Conservation (phyloP, 129 eudicot genomes). For the Pseudognaphalium luteoalbum region DNA sequence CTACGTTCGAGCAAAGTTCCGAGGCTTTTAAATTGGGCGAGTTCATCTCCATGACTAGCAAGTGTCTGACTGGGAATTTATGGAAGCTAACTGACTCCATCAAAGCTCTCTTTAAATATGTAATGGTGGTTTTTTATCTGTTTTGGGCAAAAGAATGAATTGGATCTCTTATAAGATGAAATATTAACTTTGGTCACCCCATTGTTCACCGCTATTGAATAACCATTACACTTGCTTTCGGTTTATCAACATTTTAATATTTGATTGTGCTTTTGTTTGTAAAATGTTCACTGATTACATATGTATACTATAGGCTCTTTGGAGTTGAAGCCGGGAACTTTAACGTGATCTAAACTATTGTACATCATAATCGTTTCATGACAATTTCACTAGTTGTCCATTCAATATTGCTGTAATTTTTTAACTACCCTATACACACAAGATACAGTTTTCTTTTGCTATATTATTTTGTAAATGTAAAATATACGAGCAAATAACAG, state of each 20-base stretch:
- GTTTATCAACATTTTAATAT: too few relatives aligned
- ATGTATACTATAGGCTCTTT: not conserved
- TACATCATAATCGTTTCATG: too few relatives aligned
- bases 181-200: not conserved
- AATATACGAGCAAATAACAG: too few relatives aligned
- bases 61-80: not conserved
- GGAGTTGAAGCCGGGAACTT: too few relatives aligned
- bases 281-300: not conserved
- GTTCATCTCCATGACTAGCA: not conserved
- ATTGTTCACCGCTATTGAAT: not conserved
- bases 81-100: not conserved
- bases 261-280: not conserved
- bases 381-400: too few relatives aligned
- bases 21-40: not conserved
- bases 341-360: too few relatives aligned
- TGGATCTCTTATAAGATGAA: not conserved
- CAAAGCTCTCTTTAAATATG: not conserved
- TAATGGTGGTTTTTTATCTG: not conserved
- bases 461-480: too few relatives aligned
- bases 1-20: not conserved
- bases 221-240: not conserved
- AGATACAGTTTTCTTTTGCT: too few relatives aligned
- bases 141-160: not conserved
- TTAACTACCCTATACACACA: too few relatives aligned
- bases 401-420: too few relatives aligned